phyloP scores from a whole-genome alignment of 768 basidiomycete genomes.

The Russula brevipes region DNA sequence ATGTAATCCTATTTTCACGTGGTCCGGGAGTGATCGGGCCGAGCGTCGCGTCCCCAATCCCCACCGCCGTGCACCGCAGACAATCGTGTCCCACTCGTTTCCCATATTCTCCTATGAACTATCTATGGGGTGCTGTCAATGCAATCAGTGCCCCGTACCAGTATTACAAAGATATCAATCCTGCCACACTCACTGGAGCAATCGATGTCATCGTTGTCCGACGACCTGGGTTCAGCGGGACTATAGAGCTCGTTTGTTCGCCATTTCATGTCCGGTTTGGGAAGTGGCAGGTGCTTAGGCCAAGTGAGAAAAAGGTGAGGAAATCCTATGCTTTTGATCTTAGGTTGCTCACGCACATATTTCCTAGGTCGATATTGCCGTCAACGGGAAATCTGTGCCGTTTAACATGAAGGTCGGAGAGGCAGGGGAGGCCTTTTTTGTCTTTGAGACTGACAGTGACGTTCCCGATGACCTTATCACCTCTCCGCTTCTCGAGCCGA shows the following conservation, averaged over 20 bases:
- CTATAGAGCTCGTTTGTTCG: slow-evolving; percentile 74
- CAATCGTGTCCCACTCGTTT: neutral
- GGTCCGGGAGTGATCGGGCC: neutral
- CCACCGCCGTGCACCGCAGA: too few species aligned
- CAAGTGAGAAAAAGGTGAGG: slow-evolving; percentile 85
- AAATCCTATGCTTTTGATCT: slow-evolving; percentile 2
- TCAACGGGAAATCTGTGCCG: slow-evolving; percentile 82
- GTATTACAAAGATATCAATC: slow-evolving; percentile 92
- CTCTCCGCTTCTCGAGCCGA: slow-evolving; percentile 78
- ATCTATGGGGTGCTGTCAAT: slow-evolving; percentile 78
- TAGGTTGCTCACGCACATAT: neutral
- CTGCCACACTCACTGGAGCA: slow-evolving; percentile 93
- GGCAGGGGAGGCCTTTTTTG: slow-evolving; percentile 97
- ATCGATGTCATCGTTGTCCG: slow-evolving; percentile 98
- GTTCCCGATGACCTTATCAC: slow-evolving; percentile 92
- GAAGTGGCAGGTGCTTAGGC: slow-evolving; percentile 91
- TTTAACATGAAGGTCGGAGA: slow-evolving; percentile 99
- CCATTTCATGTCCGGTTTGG: slow-evolving; percentile 98
- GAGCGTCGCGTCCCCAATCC: neutral
- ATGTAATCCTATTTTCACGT: neutral
- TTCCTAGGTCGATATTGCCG: slow-evolving; percentile 74
- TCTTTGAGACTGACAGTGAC: slow-evolving; percentile 94
- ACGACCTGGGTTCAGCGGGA: slow-evolving; percentile 57
- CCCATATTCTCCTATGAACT: slow-evolving; percentile 57
- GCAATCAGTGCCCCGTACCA: slow-evolving; percentile 84